These are phyloP conservation scores for Calocybe gangraenosa DNA, from an alignment of 768 basidiomycete genomes.

Conservation along the genomic window DNA sequence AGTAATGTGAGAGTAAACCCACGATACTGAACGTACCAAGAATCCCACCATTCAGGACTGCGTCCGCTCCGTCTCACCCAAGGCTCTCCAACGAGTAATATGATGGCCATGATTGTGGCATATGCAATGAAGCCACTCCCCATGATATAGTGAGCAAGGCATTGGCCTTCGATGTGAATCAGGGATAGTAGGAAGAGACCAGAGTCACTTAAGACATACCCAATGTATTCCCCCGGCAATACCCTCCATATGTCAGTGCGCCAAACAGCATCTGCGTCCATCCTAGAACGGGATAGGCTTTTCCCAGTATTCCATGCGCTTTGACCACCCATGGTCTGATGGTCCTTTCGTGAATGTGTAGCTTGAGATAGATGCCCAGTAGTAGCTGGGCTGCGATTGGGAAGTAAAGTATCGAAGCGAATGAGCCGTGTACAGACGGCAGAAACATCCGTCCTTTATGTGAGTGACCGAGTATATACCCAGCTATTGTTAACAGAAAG, in stretches of 20 bases:
- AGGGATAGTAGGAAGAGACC: neutral
- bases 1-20: neutral
- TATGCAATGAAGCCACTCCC: constrained; percentile 91
- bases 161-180: constrained; percentile 49
- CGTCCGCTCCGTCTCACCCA: constrained; percentile 71
- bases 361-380: constrained; percentile 86
- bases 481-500: constrained; percentile 64
- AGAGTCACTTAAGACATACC: constrained; percentile 27
- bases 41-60: constrained; percentile 87
- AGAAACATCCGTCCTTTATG: constrained; percentile 80
- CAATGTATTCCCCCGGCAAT: constrained; percentile 73
- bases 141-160: constrained; percentile 87
- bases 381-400: constrained; percentile 63
- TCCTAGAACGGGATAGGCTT: constrained; percentile 76
- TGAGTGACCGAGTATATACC: constrained; percentile 81
- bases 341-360: constrained; percentile 81
- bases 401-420: constrained; percentile 61
- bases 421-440: constrained; percentile 65
- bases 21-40: constrained; percentile 44
- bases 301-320: constrained; percentile 78
- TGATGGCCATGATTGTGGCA: constrained; percentile 73
- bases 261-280: constrained; percentile 93
- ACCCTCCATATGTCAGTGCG: constrained; percentile 65
- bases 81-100: constrained; percentile 70
- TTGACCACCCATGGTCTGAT: constrained; percentile 67